Conservation (phyloP, 306 rosid species). For the Sicyos edulis region DNA sequence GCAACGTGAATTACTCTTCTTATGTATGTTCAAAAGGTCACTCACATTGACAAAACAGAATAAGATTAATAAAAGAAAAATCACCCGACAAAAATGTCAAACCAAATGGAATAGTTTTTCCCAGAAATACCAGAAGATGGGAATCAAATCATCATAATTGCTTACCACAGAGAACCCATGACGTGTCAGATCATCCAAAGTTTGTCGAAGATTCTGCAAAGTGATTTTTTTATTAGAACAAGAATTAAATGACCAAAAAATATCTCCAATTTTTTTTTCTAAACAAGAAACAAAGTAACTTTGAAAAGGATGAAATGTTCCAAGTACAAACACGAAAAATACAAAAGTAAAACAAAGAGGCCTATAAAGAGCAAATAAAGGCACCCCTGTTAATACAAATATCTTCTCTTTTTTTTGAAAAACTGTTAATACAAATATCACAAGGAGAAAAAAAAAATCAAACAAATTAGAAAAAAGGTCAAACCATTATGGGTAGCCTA, state of each 20-base stretch:
- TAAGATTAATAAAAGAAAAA: background rate
- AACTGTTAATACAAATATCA: background rate
- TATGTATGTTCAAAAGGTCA: background rate
- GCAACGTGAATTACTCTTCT: constrained; percentile 2
- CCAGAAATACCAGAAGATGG: background rate
- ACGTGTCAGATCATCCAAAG: constrained; percentile 78
- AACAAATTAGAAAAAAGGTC: background rate
- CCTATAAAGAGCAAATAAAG: background rate
- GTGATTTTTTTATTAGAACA: constrained; percentile 20
- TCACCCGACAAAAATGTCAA: background rate
- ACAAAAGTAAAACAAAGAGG: background rate
- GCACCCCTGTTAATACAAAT: background rate
- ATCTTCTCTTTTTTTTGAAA: no score
- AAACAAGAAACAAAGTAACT: no score
- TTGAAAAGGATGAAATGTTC: background rate
- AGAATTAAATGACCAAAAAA: constrained; percentile 23
- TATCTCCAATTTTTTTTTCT: background rate
- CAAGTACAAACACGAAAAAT: background rate
- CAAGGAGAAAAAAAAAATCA: background rate
- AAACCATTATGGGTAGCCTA: no score
- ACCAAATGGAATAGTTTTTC: constrained; percentile 5
- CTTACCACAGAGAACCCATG: constrained; percentile 90
- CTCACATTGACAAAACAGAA: background rate
- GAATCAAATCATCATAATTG: constrained; percentile 16
- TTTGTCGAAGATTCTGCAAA: constrained; percentile 91